A percentile compares a stretch with the other conserved stretches of the same genome.
Conservation (phyloP, 345 rosid genomes). For the rapeseed (Brassica napus) region Da-Ae NC_063443.1:10425501-10426000, state of each 20-base stretch:
- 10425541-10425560: too few species aligned
- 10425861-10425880: not conserved
- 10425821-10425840: slow-evolving; percentile 1
- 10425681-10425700: slow-evolving; percentile 25
- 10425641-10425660: slow-evolving; percentile 41
- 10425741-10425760: slow-evolving; percentile 34
- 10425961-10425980: not conserved
- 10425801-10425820: not conserved
- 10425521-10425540: too few species aligned
- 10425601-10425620: not conserved
- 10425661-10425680: slow-evolving; percentile 39
- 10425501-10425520: too few species aligned
- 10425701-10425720: not conserved
- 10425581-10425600: not conserved
- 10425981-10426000: not conserved
- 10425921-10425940: not conserved
- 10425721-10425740: slow-evolving; percentile 22
- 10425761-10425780: not conserved
- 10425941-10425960: not conserved
- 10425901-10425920: not conserved
- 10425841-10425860: too few species aligned
- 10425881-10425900: not conserved
- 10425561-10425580: too few species aligned
- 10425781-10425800: slow-evolving; percentile 4
- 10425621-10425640: not conserved